Base-by-base conservation (phyloP, 345 rosid genomes). In the Pistacia vera region DNA sequence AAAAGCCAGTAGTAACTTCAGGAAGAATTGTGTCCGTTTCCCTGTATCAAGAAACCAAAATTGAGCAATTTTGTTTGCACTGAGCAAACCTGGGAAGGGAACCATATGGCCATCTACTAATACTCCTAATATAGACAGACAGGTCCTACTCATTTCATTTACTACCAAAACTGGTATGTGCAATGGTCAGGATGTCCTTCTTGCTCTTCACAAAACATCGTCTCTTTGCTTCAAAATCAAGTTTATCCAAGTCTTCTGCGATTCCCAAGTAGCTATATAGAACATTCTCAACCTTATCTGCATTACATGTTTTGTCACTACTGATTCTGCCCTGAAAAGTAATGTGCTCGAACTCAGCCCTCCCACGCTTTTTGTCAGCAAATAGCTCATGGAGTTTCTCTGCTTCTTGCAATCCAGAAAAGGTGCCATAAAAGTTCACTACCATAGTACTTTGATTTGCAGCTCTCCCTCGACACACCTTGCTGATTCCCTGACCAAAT, bases 211-310 rank as follows among this genome's bases (percentile, higher is more conserved):
- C 81, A 18, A 81, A 60, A 20, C 80, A 77, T 46, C 81, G 72
- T 49, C 72, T 83, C 77, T 85, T 85, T 54, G 74, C 83, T 75
- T 74, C 77, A 28, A 71, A 69, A 68, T 81, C 87, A 10, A 90
- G 88, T 56, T 83, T 83, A 77, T 86, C 88, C 51, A 88, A 52
- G 80, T 90, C 91, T 49, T 71, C 70, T 20, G 89, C 82, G 20
- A 79, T 75, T 38, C 93, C 91, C 77, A 88, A 20, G 79, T 82
- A 86, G 70, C 91, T 89, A 22, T 85, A 86, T 5, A 88, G 72
- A 72, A 74, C 52, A 10, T 66, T 69, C 72, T 77, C 74, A n/a
- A 63, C 55, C 62, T 69, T 73, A 28, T 78, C 75, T 54, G 51
- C 77, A 12, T 41, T 70, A 63, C 46, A 64, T 13, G 69, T 33